Conservation (phyloP, 768 basidiomycete genomes). For the Coprinellus micaceus region DNA sequence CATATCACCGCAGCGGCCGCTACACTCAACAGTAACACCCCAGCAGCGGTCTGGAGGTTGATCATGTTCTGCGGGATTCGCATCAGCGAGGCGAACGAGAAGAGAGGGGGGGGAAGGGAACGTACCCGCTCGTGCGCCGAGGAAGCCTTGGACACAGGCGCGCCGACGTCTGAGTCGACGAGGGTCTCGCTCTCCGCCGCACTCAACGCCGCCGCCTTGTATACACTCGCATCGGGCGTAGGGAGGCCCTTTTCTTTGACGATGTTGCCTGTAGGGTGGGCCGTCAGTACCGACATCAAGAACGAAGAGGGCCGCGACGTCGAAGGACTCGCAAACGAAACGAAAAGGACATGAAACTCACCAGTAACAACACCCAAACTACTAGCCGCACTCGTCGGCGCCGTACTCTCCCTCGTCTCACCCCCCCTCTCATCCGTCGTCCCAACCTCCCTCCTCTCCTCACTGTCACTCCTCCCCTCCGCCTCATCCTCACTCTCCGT, state of each 20-base stretch:
- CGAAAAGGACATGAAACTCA: neutral
- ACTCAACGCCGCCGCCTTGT: constrained; percentile 12
- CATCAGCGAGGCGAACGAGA: neutral
- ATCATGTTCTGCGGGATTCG: constrained; percentile 22
- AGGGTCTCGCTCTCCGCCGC: constrained; percentile 7
- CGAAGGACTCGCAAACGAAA: neutral
- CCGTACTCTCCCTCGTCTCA: constrained; percentile 9
- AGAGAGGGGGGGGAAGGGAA: constrained; percentile 11
- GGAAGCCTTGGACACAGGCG: neutral
- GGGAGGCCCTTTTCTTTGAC: constrained; percentile 12
- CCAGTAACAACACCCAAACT: neutral
- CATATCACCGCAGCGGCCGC: constrained; percentile 73
- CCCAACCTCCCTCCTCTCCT: constrained; percentile 23
- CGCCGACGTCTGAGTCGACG: neutral
- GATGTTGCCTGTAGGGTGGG: neutral
- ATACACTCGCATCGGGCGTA: constrained; percentile 27
- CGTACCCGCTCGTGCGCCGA: constrained; percentile 9
- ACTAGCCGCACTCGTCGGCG: neutral
- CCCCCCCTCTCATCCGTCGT: constrained; percentile 18
- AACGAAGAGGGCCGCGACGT: neutral
- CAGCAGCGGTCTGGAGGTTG: constrained; percentile 55
- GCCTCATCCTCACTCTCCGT: constrained; percentile 16
- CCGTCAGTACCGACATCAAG: neutral
- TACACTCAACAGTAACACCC: constrained; percentile 61
- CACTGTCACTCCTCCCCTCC: constrained; percentile 6